Evolutionary conservation across 768 basidiomycete genomes (phyloP), one percentile per base, ranked within the genome.

Genomic region (Dictyophora rubrovolvata): DNA sequence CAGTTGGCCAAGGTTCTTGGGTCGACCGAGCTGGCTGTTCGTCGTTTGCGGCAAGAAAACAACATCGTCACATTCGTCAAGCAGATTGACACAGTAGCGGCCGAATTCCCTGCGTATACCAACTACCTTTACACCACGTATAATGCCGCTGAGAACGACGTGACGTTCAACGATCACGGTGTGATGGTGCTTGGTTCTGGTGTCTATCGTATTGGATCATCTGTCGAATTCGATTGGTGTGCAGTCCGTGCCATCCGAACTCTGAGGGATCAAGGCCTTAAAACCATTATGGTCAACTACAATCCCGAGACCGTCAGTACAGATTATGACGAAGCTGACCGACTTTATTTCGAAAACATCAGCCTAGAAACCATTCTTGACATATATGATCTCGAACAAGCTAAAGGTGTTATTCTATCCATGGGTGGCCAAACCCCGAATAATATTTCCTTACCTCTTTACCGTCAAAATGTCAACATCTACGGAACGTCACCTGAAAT

Each of bases 141-240:
- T 77, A 97, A 95, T 66, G 95, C 88, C n/a, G 75, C 86, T 62
- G 92, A 95, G 69, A 92, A 98, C 69, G 95, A 97, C 69, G 72
- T 98, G 64, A 70, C 75, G 5, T 99, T 99, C 75, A 72, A 84
- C 53, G 96, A 99, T 68, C 81, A 87, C 59, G 96, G 95, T 63
- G 86, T 98, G 61, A 95, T 98, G 83, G 96, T 98, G 2, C 80
- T 98, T 47, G 96, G 96, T 34, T 98, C 95, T 14, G 96, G 96
- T 60, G 95, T 97, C 1, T 99, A 99, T 73, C 87, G 96, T 55
- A 99, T 99, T 64, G 95, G 96, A 17, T 98, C 95, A 1, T 97
- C 94, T 4, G 95, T 99, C 71, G 95, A 99, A 74, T 98, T 99
- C 73, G 95, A 98, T 70, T 99, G 95, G 95, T 98, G 95, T 71